Evolutionary conservation across 306 rosid species (phyloP).

Genomic region (Mimosa pudica): DNA sequence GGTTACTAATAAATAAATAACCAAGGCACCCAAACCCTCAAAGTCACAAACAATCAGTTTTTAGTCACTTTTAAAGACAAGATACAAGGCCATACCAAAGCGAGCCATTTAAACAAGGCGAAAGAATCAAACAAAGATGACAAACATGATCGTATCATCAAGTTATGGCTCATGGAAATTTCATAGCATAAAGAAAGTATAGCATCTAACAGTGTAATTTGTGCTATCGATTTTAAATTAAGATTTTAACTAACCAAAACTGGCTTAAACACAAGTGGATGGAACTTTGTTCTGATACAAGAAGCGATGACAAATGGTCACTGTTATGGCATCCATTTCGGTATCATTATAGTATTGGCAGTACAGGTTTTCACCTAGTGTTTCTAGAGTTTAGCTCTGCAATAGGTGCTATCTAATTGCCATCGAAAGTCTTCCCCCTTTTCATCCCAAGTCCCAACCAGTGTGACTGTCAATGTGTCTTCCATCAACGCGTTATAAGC

Average conservation of each 20-base stretch:
- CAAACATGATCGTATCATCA: not conserved
- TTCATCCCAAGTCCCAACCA: not conserved
- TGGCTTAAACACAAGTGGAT: not conserved
- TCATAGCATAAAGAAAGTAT: not conserved
- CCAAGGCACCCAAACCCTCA: not conserved
- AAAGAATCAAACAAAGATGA: not conserved
- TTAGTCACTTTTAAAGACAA: not conserved
- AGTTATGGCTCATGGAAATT: not conserved
- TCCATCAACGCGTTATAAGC: not conserved
- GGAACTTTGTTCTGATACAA: not conserved
- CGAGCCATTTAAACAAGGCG: not conserved
- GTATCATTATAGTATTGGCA: not conserved
- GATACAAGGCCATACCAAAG: not conserved
- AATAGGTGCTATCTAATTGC: constrained; percentile 15
- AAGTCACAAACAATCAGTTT: constrained; percentile 1
- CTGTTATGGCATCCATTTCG: not conserved
- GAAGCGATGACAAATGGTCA: not conserved
- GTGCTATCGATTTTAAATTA: not conserved
- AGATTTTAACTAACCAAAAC: not conserved
- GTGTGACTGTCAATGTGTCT: not conserved
- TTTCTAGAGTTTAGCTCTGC: not conserved
- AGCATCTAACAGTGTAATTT: not conserved
- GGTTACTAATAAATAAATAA: not conserved
- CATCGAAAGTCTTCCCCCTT: constrained; percentile 28
- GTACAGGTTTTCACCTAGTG: not conserved